These are phyloP conservation scores for Datura wrightii DNA, from an alignment of 257 asterid species.

Conservation along the genomic window DNA sequence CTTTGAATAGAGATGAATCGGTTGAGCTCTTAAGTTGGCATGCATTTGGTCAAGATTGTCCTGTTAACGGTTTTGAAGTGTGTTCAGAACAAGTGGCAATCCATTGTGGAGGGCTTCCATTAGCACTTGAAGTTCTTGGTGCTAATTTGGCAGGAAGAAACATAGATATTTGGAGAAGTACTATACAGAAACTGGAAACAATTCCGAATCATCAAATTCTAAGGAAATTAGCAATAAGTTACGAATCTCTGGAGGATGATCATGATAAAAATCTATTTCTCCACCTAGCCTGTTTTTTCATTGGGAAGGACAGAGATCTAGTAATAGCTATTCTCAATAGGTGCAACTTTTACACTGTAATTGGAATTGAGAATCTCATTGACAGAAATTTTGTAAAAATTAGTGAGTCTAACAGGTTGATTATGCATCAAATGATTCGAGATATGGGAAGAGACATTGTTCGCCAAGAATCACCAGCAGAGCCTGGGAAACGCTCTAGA, in stretches of 20 bases:
- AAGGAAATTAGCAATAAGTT: constrained; percentile 30
- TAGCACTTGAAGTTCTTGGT: constrained; percentile 39
- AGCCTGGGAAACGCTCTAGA: constrained; percentile 36
- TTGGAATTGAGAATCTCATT: constrained; percentile 34
- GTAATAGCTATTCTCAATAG: constrained; percentile 23
- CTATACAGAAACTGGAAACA: constrained; percentile 31
- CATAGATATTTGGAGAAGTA: constrained; percentile 27
- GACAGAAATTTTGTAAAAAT: constrained; percentile 28
- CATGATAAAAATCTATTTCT: constrained; percentile 33
- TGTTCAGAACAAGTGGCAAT: constrained; percentile 30
- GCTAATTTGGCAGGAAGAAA: constrained; percentile 31
- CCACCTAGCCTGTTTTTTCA: constrained; percentile 32
- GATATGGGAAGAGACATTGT: constrained; percentile 38
- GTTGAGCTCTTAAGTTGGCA: constrained; percentile 37
- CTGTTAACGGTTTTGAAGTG: constrained; percentile 23
- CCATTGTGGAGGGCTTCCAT: constrained; percentile 37
- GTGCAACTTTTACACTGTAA: constrained; percentile 28
- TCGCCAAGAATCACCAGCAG: constrained; percentile 33
- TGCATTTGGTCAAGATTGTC: constrained; percentile 35
- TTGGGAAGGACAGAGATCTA: constrained; percentile 29
- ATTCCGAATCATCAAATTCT: constrained; percentile 32
- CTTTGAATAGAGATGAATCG: constrained; percentile 31
- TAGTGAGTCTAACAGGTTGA: constrained; percentile 23
- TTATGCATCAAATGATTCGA: constrained; percentile 34
- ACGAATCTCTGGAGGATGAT: constrained; percentile 32